Percentiles rank a stretch among this genome's conserved stretches.
phyloP scores from a whole-genome alignment of 2,329 filamentous ascomycete genomes.

The Aspergillus sclerotialis region DNA sequence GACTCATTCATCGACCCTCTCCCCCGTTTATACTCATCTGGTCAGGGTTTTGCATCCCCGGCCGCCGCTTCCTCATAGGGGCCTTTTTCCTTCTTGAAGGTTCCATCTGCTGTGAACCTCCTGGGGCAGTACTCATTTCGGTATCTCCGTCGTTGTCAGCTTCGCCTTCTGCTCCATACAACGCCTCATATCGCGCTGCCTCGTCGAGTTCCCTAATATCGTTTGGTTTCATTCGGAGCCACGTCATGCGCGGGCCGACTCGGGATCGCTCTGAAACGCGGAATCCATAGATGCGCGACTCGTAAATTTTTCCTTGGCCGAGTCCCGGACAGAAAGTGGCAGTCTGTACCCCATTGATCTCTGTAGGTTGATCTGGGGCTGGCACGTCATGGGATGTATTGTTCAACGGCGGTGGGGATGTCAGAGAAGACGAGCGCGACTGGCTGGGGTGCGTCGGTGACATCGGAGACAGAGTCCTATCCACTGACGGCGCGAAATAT shows the following conservation, averaged over 20 bases:
- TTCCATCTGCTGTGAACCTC: no score
- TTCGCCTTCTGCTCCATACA: conserved; percentile 21
- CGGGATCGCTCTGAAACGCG: conserved; percentile 83
- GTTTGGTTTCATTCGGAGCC: conserved; percentile 77
- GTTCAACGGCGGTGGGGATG: conserved; percentile 17
- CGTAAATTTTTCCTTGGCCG: conserved; percentile 76
- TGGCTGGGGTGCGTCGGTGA: conserved; percentile 20
- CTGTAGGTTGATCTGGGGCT: conserved; percentile 42
- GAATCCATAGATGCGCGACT: conserved; percentile 95
- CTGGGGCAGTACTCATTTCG: conserved; percentile 26
- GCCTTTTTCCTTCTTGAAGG: conserved; percentile 37
- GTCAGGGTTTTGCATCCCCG: conserved; percentile 15
- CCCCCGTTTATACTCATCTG: conserved; percentile 29
- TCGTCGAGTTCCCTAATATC: conserved; percentile 83
- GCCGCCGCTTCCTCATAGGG: conserved; percentile 34
- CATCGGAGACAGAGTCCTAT: conserved; percentile 30
- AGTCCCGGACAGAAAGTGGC: conserved; percentile 85
- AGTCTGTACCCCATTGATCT: conserved; percentile 78
- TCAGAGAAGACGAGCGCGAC: conserved; percentile 27
- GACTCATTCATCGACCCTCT: conserved; percentile 13
- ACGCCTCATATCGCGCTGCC: conserved; percentile 32
- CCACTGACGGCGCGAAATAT: conserved; percentile 68
- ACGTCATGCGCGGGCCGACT: conserved; percentile 92
- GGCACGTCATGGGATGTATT: conserved; percentile 22
- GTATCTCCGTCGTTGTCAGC: conserved; percentile 31